Evolutionary conservation across 2,329 filamentous ascomycete genomes (phyloP).

Genomic region (Fusarium hainanense): DNA sequence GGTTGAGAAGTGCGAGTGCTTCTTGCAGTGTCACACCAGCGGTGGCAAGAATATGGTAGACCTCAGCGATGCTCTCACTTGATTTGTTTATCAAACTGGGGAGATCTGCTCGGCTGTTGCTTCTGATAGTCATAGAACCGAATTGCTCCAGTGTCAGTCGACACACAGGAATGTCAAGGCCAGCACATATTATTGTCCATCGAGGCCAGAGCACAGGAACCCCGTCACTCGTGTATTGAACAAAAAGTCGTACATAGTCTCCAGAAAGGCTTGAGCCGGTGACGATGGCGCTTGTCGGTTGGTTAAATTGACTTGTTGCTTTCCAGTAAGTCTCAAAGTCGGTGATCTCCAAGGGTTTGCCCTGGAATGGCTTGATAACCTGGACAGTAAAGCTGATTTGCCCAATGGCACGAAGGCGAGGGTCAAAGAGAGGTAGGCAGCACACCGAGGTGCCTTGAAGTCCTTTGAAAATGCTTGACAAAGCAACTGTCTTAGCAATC

Average conservation of each 20-base stretch:
- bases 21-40: constrained; percentile 85
- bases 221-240: constrained; percentile 90
- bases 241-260: constrained; percentile 92
- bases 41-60: constrained; percentile 77
- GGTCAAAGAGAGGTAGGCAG: constrained; percentile 91
- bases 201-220: constrained; percentile 87
- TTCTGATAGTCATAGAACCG: constrained; percentile 60
- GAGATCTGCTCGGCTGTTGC: constrained; percentile 58
- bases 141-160: constrained; percentile 82
- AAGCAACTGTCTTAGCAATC: constrained; percentile 93
- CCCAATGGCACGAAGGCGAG: constrained; percentile 88
- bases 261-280: constrained; percentile 95
- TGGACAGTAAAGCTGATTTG: constrained; percentile 95
- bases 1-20: constrained; percentile 78
- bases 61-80: constrained; percentile 67
- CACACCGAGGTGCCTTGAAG: constrained; percentile 80
- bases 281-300: constrained; percentile 82
- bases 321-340: constrained; percentile 99
- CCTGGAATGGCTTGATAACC: constrained; percentile 95
- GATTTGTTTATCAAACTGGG: constrained; percentile 58
- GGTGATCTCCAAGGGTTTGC: constrained; percentile 92
- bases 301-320: constrained; percentile 91
- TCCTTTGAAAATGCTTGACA: constrained; percentile 86
- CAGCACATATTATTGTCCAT: constrained; percentile 81
- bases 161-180: constrained; percentile 83